phyloP scores from a whole-genome alignment of 2,329 filamentous ascomycete species.

The Teratosphaeria epicoccoides region DNA sequence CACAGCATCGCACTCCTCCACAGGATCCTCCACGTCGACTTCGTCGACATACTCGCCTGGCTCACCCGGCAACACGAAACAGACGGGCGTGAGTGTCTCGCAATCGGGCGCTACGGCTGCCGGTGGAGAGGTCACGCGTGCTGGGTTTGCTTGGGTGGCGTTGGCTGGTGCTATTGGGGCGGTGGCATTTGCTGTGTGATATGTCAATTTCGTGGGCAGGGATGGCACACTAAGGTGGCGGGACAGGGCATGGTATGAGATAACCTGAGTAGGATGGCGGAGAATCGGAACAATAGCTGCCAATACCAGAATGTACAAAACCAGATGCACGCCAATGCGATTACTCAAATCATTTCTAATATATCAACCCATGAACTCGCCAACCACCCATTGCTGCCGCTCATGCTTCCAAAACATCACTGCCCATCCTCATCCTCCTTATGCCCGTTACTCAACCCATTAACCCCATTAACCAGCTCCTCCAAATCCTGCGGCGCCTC shows the following conservation, averaged over 20 bases:
- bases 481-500: conserved; percentile 1
- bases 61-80: not conserved
- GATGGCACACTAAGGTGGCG: not conserved
- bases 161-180: not conserved
- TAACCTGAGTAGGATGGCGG: too few species aligned
- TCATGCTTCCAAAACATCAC: not conserved
- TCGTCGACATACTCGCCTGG: not conserved
- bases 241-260: too few species aligned
- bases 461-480: not conserved
- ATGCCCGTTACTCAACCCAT: not conserved
- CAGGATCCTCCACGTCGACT: not conserved
- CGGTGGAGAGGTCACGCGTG: not conserved
- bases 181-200: not conserved
- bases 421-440: not conserved
- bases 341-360: not conserved
- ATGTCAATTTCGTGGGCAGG: too few species aligned
- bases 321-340: not conserved
- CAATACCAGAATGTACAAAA: not conserved
- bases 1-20: not conserved
- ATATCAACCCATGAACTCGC: not conserved
- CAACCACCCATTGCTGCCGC: not conserved
- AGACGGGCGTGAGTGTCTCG: not conserved
- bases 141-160: not conserved
- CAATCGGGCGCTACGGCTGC: not conserved
- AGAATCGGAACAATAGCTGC: not conserved